phyloP scores from a whole-genome alignment of 2,329 filamentous ascomycete genomes.

The Aspergillus texensis region DNA sequence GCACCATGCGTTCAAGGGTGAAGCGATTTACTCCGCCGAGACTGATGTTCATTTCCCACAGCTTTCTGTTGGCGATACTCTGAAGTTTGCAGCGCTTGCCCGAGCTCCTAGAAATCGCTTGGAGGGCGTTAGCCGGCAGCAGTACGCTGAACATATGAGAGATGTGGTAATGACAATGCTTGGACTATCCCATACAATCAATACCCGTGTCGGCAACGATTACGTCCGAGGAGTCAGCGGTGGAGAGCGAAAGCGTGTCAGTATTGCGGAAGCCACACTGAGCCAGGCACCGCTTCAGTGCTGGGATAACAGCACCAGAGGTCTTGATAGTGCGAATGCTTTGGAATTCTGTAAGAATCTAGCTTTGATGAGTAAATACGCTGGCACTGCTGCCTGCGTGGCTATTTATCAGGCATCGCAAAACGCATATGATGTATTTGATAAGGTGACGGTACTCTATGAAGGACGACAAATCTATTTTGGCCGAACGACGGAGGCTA shows the following conservation, averaged over 20 bases:
- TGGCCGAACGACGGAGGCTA: constrained; percentile 61
- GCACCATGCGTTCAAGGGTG: constrained; percentile 70
- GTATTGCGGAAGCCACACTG: constrained; percentile 58
- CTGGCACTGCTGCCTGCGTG: constrained; percentile 54
- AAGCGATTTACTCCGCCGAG: constrained; percentile 85
- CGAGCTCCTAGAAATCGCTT: constrained; percentile 50
- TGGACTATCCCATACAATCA: constrained; percentile 54
- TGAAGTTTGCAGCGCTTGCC: constrained; percentile 74
- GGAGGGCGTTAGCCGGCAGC: constrained; percentile 45
- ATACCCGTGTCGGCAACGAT: constrained; percentile 55
- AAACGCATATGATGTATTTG: constrained; percentile 60
- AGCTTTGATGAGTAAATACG: constrained; percentile 52
- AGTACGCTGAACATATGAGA: constrained; percentile 47
- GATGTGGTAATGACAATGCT: constrained; percentile 51
- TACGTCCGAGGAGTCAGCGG: constrained; percentile 65
- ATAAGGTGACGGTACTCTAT: constrained; percentile 69
- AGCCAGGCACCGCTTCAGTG: constrained; percentile 51
- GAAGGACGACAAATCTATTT: constrained; percentile 74
- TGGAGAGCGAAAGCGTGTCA: constrained; percentile 64
- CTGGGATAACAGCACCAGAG: constrained; percentile 55
- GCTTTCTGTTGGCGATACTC: constrained; percentile 75
- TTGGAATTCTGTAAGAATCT: constrained; percentile 60
- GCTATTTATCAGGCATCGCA: constrained; percentile 59
- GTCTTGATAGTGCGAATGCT: constrained; percentile 58
- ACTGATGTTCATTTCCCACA: constrained; percentile 82